Conservation (phyloP, 2,329 filamentous ascomycete species). For the Calonectria fujianensis region DNA sequence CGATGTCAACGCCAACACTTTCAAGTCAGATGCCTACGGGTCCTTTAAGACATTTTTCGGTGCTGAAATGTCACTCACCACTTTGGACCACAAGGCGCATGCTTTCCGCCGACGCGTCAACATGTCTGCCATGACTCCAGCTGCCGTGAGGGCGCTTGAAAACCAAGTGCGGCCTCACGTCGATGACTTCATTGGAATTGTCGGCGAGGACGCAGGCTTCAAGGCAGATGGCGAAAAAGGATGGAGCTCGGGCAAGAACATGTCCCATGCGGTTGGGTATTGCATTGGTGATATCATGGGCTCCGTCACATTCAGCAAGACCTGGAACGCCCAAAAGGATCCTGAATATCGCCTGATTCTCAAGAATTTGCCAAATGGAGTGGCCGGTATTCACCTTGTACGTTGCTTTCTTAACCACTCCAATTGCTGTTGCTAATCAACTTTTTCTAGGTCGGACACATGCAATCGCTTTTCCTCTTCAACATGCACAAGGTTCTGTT, state of each 20-base stretch:
- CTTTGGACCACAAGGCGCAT: conserved; percentile 13
- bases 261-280: conserved; percentile 8
- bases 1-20: conserved; percentile 25
- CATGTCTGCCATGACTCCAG: conserved; percentile 26
- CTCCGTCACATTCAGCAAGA: conserved; percentile 25
- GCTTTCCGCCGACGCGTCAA: conserved; percentile 22
- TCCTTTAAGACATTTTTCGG: conserved; percentile 25
- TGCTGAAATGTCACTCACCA: conserved; percentile 17
- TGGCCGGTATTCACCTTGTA: conserved; percentile 17
- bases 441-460: conserved; percentile 3
- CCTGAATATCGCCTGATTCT: conserved; percentile 17
- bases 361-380: conserved; percentile 22
- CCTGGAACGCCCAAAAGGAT: conserved; percentile 20
- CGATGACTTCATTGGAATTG: conserved; percentile 3
- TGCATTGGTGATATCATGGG: conserved; percentile 25
- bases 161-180: conserved; percentile 13
- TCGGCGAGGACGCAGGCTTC: conserved; percentile 14
- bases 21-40: conserved; percentile 19
- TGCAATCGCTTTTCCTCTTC: conserved; percentile 23
- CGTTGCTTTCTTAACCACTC: not conserved
- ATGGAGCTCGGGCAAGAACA: conserved; percentile 21
- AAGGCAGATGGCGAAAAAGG: conserved; percentile 13
- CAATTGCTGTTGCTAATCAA: not conserved
- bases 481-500: conserved; percentile 18
- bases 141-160: conserved; percentile 14